A percentile compares a stretch with the other conserved stretches of the same genome.
Evolutionary conservation across 257 asterid genomes (phyloP).

Genomic region (Solanum dulcamara): DNA sequence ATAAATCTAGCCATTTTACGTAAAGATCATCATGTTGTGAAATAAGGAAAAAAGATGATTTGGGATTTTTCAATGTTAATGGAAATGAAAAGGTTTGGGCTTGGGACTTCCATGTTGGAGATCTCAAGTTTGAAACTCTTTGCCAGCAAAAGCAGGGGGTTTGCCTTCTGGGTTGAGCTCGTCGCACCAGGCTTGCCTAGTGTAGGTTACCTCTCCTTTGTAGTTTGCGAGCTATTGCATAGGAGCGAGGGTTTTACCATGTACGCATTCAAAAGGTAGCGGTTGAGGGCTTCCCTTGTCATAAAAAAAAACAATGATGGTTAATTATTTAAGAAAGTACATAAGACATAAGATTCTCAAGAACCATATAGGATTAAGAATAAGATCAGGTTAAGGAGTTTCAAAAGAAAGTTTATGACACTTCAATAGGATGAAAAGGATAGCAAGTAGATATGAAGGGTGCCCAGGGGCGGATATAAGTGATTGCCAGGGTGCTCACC

Average conservation of each 20-base stretch:
- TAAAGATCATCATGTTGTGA: background rate
- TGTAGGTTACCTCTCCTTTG: no score
- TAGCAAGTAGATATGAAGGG: background rate
- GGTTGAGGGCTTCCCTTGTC: no score
- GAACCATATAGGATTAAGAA: background rate
- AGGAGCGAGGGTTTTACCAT: no score
- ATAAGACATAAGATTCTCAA: background rate
- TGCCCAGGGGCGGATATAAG: no score
- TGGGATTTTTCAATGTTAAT: background rate
- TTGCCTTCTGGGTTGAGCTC: no score
- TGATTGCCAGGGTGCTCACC: no score
- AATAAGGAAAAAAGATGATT: background rate
- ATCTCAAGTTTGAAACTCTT: no score
- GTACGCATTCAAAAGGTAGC: no score
- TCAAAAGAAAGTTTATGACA: background rate
- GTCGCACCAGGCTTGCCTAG: no score
- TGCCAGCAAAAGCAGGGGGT: no score
- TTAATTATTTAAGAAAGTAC: background rate
- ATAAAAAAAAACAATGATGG: background rate
- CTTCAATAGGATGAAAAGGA: background rate
- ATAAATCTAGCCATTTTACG: background rate
- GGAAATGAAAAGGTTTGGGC: background rate
- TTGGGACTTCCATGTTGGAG: no score
- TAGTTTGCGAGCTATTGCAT: no score
- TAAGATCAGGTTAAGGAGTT: background rate